A percentile compares a stretch with the other conserved stretches of the same genome.
Conservation (phyloP, 73 alveolate species). For the Paramecium biaurelia region DNA sequence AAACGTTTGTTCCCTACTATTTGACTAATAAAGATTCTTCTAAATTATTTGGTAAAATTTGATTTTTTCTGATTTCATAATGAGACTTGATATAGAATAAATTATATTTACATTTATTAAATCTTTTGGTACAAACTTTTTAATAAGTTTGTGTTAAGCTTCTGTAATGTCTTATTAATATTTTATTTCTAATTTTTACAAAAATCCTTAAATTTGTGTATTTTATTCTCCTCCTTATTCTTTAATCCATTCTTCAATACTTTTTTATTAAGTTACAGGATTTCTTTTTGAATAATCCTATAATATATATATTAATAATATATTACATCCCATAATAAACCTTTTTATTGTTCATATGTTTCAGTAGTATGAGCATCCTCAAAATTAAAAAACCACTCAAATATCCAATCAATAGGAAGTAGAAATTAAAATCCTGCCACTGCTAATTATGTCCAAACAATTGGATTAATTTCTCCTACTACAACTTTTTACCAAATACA, state of each 20-base stretch:
- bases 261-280: slow-evolving; percentile 48
- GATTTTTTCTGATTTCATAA: not conserved
- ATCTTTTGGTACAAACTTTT: not conserved
- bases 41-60: not conserved
- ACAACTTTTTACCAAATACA: slow-evolving; percentile 13
- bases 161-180: not conserved
- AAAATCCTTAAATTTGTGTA: not conserved
- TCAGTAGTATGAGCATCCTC: not conserved
- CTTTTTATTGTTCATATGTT: not conserved
- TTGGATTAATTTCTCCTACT: not conserved
- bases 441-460: not conserved
- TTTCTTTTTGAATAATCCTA: slow-evolving; percentile 33
- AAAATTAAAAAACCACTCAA: not conserved
- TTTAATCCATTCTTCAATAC: slow-evolving; percentile 58
- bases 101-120: not conserved
- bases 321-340: not conserved
- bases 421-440: not conserved
- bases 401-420: not conserved
- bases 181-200: not conserved
- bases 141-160: not conserved
- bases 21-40: not conserved
- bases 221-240: not conserved
- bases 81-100: not conserved
- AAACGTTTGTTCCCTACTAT: not conserved
- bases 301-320: not conserved